Evolutionary conservation across 106 monocot genomes (phyloP), one percentile per base, ranked within the genome.

Genomic region (Xerophyta viscosa): DNA sequence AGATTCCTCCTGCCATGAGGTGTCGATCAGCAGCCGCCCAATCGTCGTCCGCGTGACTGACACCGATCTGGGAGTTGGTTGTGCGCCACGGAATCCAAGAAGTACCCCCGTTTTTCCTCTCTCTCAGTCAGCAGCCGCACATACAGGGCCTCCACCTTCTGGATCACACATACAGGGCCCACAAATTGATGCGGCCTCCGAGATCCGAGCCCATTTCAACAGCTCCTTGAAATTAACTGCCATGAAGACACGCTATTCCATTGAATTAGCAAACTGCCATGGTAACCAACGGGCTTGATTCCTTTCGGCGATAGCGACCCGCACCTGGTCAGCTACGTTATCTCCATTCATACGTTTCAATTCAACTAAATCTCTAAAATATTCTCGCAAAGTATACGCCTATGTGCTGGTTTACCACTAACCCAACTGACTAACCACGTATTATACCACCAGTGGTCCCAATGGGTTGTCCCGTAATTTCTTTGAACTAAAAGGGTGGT

Each of bases 131-230:
- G n/a, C 39, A 39, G 39, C 39, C 39, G 39, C 39, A 12, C 39
- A 10, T 39, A 7, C 39, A 7, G 11, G 11, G 39, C 2, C n/a
- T n/a, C n/a, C n/a, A n/a, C n/a, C n/a, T 12, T 2, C 6, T 39
- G 39, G 39, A 8, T 15, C 39, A 39, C 39, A 1, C 1, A 12
- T n/a, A n/a, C n/a, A n/a, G n/a, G 46, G 46, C n/a, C 33, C 33
- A 33, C 33, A 6, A 33, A 18, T 46, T 46, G 8, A 46, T 46
- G 46, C 18, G 46, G 13, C 3, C 46, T 46, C 46, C 46, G 46
- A 46, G 46, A 46, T 46, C 46, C 20, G 46, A 46, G 46, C 46
- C 46, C 46, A 7, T 8, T 46, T 20, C 46, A 14, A 44, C 17
- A 44, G 17, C 43, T 4, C n/a, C 43, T 46, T n/a, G n/a, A n/a